Evolutionary conservation across 768 basidiomycete species (phyloP).

Genomic region (Boletales sp.): DNA sequence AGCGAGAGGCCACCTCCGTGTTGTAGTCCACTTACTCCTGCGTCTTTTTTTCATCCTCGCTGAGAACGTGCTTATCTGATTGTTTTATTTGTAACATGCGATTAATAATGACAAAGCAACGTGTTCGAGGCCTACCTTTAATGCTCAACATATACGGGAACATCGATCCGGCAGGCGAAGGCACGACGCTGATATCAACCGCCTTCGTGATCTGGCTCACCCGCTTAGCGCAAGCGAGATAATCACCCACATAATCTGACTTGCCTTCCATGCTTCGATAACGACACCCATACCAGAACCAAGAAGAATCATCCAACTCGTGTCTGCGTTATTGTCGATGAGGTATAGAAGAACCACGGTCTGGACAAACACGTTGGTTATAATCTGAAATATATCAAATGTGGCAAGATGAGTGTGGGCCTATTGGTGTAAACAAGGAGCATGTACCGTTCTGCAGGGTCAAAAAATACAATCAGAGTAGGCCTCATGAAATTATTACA

Average conservation of each 20-base stretch:
- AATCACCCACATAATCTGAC: constrained; percentile 14
- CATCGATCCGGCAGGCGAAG: constrained; percentile 56
- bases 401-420: constrained; percentile 11
- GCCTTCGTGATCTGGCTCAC: constrained; percentile 74
- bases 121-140: constrained; percentile 52
- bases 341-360: constrained; percentile 87
- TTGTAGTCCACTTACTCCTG: constrained; percentile 68
- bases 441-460: constrained; percentile 49
- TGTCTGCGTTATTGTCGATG: constrained; percentile 92
- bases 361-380: constrained; percentile 95
- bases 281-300: constrained; percentile 78
- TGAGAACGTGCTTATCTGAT: constrained; percentile 90
- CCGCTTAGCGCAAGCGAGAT: constrained; percentile 13
- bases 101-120: constrained; percentile 3
- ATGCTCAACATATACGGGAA: constrained; percentile 81
- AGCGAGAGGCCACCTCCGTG: constrained; percentile 21
- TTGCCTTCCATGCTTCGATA: constrained; percentile 93
- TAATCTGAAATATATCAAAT: constrained; percentile 43
- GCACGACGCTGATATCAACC: constrained; percentile 74
- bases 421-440: constrained; percentile 12
- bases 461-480: constrained; percentile 17
- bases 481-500: constrained; percentile 4
- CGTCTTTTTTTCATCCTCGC: constrained; percentile 95
- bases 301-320: constrained; percentile 96
- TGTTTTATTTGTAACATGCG: constrained; percentile 7